Evolutionary conservation across 2,329 filamentous ascomycete genomes (phyloP).

Genomic region (Elsinoe fawcettii): DNA sequence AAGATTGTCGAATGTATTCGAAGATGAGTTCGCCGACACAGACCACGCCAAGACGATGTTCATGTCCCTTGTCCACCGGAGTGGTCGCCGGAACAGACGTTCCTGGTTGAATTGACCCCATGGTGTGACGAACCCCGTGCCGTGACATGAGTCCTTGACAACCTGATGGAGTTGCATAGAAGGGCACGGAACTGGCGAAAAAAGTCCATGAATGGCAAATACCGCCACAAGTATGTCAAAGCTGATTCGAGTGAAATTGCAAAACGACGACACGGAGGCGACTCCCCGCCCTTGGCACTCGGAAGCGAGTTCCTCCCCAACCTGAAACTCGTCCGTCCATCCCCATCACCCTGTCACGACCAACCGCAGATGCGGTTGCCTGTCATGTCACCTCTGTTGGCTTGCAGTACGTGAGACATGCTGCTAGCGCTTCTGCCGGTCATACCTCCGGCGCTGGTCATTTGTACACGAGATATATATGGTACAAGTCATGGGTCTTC

Average conservation of each 20-base stretch:
- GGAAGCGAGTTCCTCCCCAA: not conserved
- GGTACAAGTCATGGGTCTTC: not conserved
- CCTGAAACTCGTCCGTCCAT: not conserved
- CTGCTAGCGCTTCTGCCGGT: no score
- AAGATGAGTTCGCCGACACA: not conserved
- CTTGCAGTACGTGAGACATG: no score
- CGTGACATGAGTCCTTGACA: no score
- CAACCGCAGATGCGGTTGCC: not conserved
- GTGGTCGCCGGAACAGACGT: not conserved
- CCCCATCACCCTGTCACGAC: not conserved
- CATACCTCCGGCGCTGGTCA: no score
- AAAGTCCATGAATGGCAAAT: no score
- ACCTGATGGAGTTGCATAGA: no score
- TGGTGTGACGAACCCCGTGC: not conserved
- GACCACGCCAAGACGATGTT: not conserved
- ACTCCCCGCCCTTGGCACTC: constrained; percentile 2
- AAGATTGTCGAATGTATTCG: not conserved
- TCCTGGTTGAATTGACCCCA: not conserved
- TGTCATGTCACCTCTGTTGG: not conserved
- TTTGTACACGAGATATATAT: no score
- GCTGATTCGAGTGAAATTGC: not conserved
- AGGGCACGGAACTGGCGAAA: no score
- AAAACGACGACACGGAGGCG: not conserved
- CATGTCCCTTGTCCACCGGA: not conserved
- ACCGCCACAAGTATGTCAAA: no score